Percentiles rank a stretch among this genome's conserved stretches.
Conservation (phyloP, 768 basidiomycete species). For the Boletus vermiculosoides region DNA sequence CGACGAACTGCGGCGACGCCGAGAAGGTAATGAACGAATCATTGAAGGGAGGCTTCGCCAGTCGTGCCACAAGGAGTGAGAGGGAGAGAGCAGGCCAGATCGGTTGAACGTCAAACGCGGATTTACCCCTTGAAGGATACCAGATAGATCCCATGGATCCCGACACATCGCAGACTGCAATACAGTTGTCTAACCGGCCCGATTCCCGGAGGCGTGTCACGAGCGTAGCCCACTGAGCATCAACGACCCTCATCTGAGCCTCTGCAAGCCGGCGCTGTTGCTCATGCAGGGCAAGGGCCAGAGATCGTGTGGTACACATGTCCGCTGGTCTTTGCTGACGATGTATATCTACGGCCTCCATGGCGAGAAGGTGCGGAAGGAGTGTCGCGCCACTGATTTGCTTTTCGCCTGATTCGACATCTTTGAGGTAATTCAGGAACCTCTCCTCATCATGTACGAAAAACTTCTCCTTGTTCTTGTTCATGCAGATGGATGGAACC, state of each 20-base stretch:
- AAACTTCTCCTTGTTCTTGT: slow-evolving; percentile 53
- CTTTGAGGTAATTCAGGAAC: slow-evolving; percentile 55
- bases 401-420: slow-evolving; percentile 54
- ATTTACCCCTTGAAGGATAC: neutral
- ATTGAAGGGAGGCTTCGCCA: slow-evolving; percentile 64
- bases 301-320: neutral
- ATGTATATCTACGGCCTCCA: slow-evolving; percentile 31
- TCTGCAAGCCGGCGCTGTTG: slow-evolving; percentile 33
- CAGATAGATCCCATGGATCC: slow-evolving; percentile 60
- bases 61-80: slow-evolving; percentile 60
- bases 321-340: neutral
- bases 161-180: slow-evolving; percentile 74
- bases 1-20: slow-evolving; percentile 44
- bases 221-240: slow-evolving; percentile 68
- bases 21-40: slow-evolving; percentile 73
- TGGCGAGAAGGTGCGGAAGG: slow-evolving; percentile 60
- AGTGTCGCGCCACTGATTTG: slow-evolving; percentile 67
- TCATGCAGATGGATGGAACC: slow-evolving; percentile 65
- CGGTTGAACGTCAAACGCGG: slow-evolving; percentile 33
- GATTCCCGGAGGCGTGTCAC: slow-evolving; percentile 51
- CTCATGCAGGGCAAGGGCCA: slow-evolving; percentile 21
- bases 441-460: slow-evolving; percentile 55
- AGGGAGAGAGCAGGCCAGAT: slow-evolving; percentile 64
- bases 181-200: slow-evolving; percentile 55
- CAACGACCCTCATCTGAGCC: slow-evolving; percentile 44